Conservation (phyloP, 495 filamentous ascomycete species). For the Emericellopsis terricola region DNA sequence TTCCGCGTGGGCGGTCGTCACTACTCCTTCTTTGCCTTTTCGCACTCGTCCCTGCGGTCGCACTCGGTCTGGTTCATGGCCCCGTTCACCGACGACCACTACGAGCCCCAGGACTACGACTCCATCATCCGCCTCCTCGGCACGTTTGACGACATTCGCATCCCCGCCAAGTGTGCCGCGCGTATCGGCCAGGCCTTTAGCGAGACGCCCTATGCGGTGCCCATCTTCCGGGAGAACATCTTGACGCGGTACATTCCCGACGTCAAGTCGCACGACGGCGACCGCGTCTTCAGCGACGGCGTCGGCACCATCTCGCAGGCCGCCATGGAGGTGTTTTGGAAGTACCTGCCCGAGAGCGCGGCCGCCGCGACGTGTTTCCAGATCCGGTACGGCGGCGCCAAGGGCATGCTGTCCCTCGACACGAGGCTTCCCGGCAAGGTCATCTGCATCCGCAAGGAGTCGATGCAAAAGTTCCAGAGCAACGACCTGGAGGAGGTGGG, state of each 20-base stretch:
- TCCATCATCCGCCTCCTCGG: constrained; percentile 44
- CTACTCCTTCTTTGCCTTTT: constrained; percentile 63
- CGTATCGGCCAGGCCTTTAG: constrained; percentile 74
- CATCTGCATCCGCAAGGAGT: constrained; percentile 37
- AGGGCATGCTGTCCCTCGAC: constrained; percentile 59
- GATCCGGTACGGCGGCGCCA: constrained; percentile 50
- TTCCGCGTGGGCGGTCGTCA: constrained; percentile 43
- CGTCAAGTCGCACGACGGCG: constrained; percentile 12
- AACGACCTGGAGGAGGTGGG: constrained; percentile 37
- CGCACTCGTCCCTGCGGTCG: constrained; percentile 53
- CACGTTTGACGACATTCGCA: constrained; percentile 41
- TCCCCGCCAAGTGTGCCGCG: constrained; percentile 60
- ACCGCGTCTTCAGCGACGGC: constrained; percentile 59
- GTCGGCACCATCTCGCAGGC: constrained; percentile 49
- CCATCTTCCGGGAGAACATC: constrained; percentile 16
- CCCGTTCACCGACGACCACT: constrained; percentile 34
- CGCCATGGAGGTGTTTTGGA: constrained; percentile 34
- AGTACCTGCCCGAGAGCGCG: constrained; percentile 20
- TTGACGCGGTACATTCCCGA: constrained; percentile 20
- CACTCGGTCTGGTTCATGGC: constrained; percentile 63
- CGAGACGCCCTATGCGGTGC: constrained; percentile 43
- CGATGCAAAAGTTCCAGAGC: constrained; percentile 69
- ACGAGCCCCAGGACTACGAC: constrained; percentile 18
- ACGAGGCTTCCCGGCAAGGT: constrained; percentile 28
- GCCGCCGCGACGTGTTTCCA: constrained; percentile 45